Conservation (phyloP, 1,284 basidiomycete species). For the Irpex rosettiformis region DNA sequence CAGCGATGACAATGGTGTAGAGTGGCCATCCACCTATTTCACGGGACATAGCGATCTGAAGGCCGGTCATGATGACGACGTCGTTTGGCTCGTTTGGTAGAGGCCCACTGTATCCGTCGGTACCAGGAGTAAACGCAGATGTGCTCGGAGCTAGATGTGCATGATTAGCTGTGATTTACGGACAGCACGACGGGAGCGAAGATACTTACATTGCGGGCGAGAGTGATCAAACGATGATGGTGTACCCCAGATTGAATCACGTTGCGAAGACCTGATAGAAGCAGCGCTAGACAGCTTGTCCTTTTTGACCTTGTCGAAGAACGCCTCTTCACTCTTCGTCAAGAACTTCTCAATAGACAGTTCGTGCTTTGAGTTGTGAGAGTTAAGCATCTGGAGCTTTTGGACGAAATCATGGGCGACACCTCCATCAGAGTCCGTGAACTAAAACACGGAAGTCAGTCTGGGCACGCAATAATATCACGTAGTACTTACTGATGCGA, state of each 20-base stretch:
- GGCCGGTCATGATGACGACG: conserved; percentile 68
- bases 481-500: conserved; percentile 63
- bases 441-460: conserved; percentile 38
- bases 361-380: conserved; percentile 88
- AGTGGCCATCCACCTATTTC: conserved; percentile 83
- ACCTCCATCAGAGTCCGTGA: conserved; percentile 89
- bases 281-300: conserved; percentile 80
- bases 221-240: conserved; percentile 66
- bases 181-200: conserved; percentile 3
- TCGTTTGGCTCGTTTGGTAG: conserved; percentile 52
- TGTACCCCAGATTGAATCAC: conserved; percentile 82
- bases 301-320: conserved; percentile 86
- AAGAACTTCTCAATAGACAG: conserved; percentile 89
- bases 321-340: conserved; percentile 86
- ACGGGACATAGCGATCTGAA: conserved; percentile 79
- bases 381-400: conserved; percentile 73
- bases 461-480: background rate
- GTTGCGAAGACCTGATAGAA: conserved; percentile 72
- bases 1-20: conserved; percentile 84
- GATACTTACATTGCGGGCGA: conserved; percentile 66
- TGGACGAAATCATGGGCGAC: conserved; percentile 87
- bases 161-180: conserved; percentile 16
- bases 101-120: conserved; percentile 51
- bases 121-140: conserved; percentile 39
- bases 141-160: conserved; percentile 50